A percentile compares a stretch with the other conserved stretches of the same genome.
phyloP scores from a whole-genome alignment of 1,284 basidiomycete species.

The Vanrija sp. region DNA sequence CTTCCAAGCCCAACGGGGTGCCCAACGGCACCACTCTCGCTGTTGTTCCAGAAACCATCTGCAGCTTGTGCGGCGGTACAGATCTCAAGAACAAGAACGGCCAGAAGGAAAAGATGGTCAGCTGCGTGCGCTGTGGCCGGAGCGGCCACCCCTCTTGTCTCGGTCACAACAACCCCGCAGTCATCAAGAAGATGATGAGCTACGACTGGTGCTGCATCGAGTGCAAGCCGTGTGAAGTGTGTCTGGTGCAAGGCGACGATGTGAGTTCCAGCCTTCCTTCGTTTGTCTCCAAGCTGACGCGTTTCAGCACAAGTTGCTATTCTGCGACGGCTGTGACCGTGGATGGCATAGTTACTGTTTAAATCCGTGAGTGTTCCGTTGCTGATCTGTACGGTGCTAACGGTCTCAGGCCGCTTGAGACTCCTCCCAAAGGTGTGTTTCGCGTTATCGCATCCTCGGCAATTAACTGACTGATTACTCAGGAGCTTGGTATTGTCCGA shows the following conservation, averaged over 20 bases:
- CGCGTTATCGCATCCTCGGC: conserved; percentile 12
- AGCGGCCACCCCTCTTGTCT: conserved; percentile 69
- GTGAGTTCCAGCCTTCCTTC: conserved; percentile 55
- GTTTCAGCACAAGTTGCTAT: conserved; percentile 66
- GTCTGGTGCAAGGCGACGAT: conserved; percentile 79
- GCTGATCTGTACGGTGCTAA: conserved; percentile 9
- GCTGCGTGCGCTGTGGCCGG: conserved; percentile 38
- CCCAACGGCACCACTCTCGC: background rate
- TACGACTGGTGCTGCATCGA: conserved; percentile 89
- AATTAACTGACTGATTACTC: conserved; percentile 3
- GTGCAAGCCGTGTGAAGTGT: conserved; percentile 91
- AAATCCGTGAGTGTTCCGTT: conserved; percentile 53
- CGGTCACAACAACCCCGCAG: conserved; percentile 18
- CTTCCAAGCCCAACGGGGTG: background rate
- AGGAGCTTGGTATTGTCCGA: conserved; percentile 30
- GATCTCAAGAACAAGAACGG: conserved; percentile 24
- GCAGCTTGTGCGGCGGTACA: conserved; percentile 33
- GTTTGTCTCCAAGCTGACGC: background rate
- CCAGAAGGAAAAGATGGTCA: conserved; percentile 34
- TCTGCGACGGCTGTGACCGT: conserved; percentile 93
- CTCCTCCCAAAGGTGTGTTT: conserved; percentile 67
- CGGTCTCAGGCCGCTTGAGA: conserved; percentile 54
- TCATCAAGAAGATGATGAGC: conserved; percentile 47
- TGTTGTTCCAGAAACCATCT: conserved; percentile 15
- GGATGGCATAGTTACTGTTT: conserved; percentile 93